Percentiles rank a stretch among this genome's conserved stretches.
Evolutionary conservation across 208 protist species (phyloP).

Genomic region (Zelonia costaricensis): DNA sequence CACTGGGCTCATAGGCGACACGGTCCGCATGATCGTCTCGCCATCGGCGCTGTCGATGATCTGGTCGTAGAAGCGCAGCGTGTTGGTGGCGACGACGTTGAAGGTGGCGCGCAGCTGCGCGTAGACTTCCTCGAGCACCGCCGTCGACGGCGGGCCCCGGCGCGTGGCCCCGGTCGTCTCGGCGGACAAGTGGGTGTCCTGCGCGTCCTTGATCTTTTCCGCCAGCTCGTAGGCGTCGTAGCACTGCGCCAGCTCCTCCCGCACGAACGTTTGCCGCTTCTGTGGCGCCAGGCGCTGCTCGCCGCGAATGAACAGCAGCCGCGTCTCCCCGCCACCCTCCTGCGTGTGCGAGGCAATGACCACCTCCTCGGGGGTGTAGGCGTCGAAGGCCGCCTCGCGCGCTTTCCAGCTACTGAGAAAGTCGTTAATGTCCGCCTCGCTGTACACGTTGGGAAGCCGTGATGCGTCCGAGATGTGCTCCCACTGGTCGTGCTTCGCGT

Average conservation of each 20-base stretch:
- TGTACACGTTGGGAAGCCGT: slow-evolving; percentile 76
- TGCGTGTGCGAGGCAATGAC: slow-evolving; percentile 29
- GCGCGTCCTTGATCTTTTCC: slow-evolving; percentile 60
- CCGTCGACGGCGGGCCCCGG: slow-evolving; percentile 13
- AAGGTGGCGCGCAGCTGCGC: slow-evolving; percentile 63
- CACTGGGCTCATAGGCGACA: slow-evolving; percentile 51
- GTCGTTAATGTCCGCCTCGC: slow-evolving; percentile 86
- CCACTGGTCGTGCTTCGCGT: slow-evolving; percentile 84
- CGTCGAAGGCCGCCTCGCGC: slow-evolving; percentile 35
- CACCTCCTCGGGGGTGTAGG: slow-evolving; percentile 25
- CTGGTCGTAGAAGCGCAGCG: slow-evolving; percentile 82
- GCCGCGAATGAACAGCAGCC: slow-evolving; percentile 48
- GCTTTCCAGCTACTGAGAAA: slow-evolving; percentile 88
- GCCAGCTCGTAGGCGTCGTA: slow-evolving; percentile 73
- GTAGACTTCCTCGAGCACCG: slow-evolving; percentile 58
- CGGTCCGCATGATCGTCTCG: slow-evolving; percentile 68
- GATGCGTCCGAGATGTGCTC: slow-evolving; percentile 59
- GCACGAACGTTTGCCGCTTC: slow-evolving; percentile 46
- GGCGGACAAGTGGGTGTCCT: slow-evolving; percentile 29
- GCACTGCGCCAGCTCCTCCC: slow-evolving; percentile 65
- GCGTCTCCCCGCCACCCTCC: background rate
- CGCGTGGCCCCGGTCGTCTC: slow-evolving; percentile 8
- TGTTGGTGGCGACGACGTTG: slow-evolving; percentile 75
- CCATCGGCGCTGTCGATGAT: slow-evolving; percentile 75
- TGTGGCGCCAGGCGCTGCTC: slow-evolving; percentile 58